Conservation (phyloP, 345 rosid genomes). For the Geranium rotundifolium region DNA sequence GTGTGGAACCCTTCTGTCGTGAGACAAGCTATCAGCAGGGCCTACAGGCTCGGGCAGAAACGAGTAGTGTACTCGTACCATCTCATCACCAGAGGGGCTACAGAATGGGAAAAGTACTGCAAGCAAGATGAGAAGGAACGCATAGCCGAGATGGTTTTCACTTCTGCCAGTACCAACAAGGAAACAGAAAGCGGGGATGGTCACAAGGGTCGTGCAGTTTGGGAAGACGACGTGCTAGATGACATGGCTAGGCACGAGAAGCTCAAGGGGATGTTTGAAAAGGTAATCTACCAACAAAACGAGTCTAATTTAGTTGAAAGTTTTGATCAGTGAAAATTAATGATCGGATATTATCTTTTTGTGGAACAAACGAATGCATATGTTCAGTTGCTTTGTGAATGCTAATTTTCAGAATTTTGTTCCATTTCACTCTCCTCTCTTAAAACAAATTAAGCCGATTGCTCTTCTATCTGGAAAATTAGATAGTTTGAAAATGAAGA, state of each 20-base stretch:
- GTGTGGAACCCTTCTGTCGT: constrained; percentile 84
- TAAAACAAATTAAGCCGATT: too few species aligned
- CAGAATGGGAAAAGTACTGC: constrained; percentile 39
- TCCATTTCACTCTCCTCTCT: too few species aligned
- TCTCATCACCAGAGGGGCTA: constrained; percentile 41
- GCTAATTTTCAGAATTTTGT: too few species aligned
- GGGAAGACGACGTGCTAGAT: constrained; percentile 14
- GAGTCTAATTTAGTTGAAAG: too few species aligned
- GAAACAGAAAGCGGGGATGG: constrained; percentile 13
- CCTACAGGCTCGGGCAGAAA: constrained; percentile 64
- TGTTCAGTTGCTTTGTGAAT: too few species aligned
- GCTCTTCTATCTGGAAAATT: too few species aligned
- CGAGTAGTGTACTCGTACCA: constrained; percentile 53
- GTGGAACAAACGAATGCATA: too few species aligned
- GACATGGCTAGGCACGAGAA: constrained; percentile 16
- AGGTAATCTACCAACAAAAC: too few species aligned
- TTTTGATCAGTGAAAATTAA: too few species aligned
- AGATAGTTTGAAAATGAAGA: too few species aligned
- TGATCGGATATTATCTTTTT: too few species aligned
- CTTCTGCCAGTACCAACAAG: neutral
- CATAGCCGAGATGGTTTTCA: constrained; percentile 43
- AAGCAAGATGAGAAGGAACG: constrained; percentile 42
- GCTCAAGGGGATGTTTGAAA: constrained; percentile 15
- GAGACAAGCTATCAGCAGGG: constrained; percentile 76
- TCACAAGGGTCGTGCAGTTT: neutral